Conservation (phyloP, 306 rosid species). For the Castanopsis chinensis region DNA sequence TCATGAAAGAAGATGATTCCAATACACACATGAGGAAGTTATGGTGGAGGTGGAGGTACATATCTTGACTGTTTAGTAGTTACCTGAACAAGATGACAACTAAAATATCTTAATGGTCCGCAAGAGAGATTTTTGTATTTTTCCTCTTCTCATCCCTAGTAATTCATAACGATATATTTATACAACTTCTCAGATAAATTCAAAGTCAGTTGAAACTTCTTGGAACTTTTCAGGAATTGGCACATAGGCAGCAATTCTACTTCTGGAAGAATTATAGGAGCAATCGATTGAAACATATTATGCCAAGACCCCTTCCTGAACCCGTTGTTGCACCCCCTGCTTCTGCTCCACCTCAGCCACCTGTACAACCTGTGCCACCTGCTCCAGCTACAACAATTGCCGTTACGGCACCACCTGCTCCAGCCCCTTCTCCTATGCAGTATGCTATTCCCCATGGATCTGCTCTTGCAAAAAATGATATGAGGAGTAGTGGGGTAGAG, state of each 20-base stretch:
- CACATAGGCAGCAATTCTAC: conserved; percentile 95
- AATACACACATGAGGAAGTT: too few relatives aligned
- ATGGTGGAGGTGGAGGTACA: too few relatives aligned
- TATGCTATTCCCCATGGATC: conserved; percentile 66
- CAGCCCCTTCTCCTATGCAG: conserved; percentile 75
- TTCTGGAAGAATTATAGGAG: conserved; percentile 96
- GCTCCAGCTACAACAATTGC: conserved; percentile 47
- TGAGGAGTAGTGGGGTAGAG: conserved; percentile 69
- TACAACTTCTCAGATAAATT: background rate
- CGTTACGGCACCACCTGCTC: conserved; percentile 48
- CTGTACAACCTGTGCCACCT: conserved; percentile 50
- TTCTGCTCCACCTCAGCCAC: conserved; percentile 49
- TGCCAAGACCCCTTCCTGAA: conserved; percentile 82
- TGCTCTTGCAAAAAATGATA: conserved; percentile 55
- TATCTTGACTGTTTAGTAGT: background rate
- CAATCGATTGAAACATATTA: conserved; percentile 85
- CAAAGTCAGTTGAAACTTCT: background rate
- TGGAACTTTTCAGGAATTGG: conserved; percentile 60
- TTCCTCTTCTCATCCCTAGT: background rate
- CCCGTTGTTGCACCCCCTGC: conserved; percentile 53
- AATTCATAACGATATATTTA: background rate
- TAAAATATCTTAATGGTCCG: background rate
- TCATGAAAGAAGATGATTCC: background rate
- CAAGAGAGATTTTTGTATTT: background rate
- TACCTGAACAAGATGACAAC: background rate